Base-by-base conservation (phyloP, 225 moss, liverwort and hornwort genomes). In the Takakia lepidozioides region DNA sequence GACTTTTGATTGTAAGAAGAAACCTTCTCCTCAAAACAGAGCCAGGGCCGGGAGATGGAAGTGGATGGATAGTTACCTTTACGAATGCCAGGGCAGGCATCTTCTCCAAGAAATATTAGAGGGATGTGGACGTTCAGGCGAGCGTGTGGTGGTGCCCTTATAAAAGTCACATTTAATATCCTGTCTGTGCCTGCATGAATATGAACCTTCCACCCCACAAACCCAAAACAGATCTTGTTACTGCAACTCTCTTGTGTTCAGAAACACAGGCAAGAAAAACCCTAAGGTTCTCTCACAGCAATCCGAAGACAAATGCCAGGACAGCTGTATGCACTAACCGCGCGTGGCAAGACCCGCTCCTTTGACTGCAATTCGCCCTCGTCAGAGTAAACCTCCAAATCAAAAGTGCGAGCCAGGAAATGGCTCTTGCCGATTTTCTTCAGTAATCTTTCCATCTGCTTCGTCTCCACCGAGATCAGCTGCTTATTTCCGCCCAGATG, bases 101-200 rank as follows among this genome's bases (percentile, higher is more conserved):
- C 95, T 61, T 98, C 95, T 2, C 95, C 95, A 5, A 90, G 59
- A 41, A 98, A 98, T 20, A 90, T 70, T 49, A 98, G 49, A 3
- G 95, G 95, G 41, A 98, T 60, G 13, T 75, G 57, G 49, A 98
- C 95, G 67, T 74, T 98, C 22, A 91, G 70, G n/a, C 63, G 47
- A 3, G 82, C 82, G 0, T 66, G 52, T 1, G 90, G 65, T 4
- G 73, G 78, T 11, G 84, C 80, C 55, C 75, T 72, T 40, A 98
- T 86, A 59, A 98, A 98, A 0, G 95, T 98, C 10, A 98, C 87
- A 14, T 98, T 98, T 67, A 98, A 62, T 25, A 87, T 19, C 58
- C 76, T 64, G 27, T 90, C 95, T 1, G 59, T 76, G 15, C 80
- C 83, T 0, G 90, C 67, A 49, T 87, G 82, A 19, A 92, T 24